Conservation (phyloP, 768 basidiomycete genomes). For the Galerina sulciceps region DNA sequence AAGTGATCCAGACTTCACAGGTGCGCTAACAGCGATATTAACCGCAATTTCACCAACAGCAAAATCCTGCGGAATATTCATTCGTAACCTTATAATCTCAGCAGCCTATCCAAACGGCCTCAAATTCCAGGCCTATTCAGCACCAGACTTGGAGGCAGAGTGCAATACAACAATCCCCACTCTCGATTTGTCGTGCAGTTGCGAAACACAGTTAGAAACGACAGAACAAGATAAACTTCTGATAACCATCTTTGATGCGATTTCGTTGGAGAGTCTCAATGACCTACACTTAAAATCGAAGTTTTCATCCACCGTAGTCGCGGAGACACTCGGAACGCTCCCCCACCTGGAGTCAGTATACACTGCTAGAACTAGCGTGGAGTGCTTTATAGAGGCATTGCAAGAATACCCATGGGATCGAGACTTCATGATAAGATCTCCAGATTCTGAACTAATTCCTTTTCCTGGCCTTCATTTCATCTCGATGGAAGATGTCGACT, state of each 20-base stretch:
- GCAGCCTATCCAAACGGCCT: too few relatives aligned
- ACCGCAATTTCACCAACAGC: neutral
- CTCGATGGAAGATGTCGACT: neutral
- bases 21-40: neutral
- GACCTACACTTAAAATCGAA: neutral
- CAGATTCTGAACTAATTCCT: neutral
- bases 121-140: neutral
- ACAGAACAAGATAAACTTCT: neutral
- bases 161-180: neutral
- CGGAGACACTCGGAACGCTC: too few relatives aligned
- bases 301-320: too few relatives aligned
- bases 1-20: neutral
- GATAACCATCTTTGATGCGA: neutral
- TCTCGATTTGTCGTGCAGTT: neutral
- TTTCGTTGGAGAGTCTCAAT: neutral
- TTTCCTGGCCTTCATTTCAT: slow-evolving; percentile 1
- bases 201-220: too few relatives aligned
- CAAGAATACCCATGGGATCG: neutral
- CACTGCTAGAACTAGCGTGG: too few relatives aligned
- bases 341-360: too few relatives aligned
- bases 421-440: neutral
- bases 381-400: neutral
- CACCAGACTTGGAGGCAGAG: neutral
- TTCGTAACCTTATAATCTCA: too few relatives aligned
- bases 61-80: neutral